Percentiles rank a stretch among this genome's conserved stretches.
These are phyloP conservation scores for Cladobotryum mycophilum DNA, from an alignment of 2,329 filamentous ascomycete species.

Conservation along the genomic window DNA sequence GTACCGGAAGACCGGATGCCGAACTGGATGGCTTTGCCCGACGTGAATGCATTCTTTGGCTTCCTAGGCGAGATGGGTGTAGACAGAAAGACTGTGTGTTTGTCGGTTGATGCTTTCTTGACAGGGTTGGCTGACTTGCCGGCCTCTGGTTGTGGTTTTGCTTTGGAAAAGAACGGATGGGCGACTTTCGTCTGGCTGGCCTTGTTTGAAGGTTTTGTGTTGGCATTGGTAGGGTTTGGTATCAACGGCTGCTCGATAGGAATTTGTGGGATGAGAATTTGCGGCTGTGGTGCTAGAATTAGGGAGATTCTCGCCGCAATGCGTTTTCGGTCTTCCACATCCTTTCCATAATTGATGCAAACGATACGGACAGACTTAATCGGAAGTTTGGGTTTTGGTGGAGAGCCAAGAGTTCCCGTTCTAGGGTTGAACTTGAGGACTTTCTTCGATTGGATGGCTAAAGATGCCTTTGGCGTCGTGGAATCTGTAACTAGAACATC, in stretches of 20 bases:
- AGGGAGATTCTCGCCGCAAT: slow-evolving; percentile 57
- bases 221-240: not conserved
- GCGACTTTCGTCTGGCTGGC: slow-evolving; percentile 23
- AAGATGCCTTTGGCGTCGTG: slow-evolving; percentile 11
- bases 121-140: slow-evolving; percentile 15
- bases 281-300: slow-evolving; percentile 44
- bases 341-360: slow-evolving; percentile 53
- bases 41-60: slow-evolving; percentile 22
- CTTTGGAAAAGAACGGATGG: slow-evolving; percentile 40
- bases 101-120: slow-evolving; percentile 23
- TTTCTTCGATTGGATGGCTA: slow-evolving; percentile 36
- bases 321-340: slow-evolving; percentile 35
- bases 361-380: slow-evolving; percentile 38
- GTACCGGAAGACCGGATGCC: slow-evolving; percentile 39
- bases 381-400: slow-evolving; percentile 47
- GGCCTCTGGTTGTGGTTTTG: slow-evolving; percentile 21
- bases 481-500: slow-evolving; percentile 4
- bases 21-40: slow-evolving; percentile 31
- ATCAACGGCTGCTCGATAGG: slow-evolving; percentile 19
- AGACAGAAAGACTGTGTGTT: slow-evolving; percentile 42
- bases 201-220: slow-evolving; percentile 15
- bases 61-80: slow-evolving; percentile 49
- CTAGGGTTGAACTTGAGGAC: slow-evolving; percentile 51
- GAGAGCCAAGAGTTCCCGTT: slow-evolving; percentile 57
- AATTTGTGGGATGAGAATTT: slow-evolving; percentile 18